Base-by-base conservation (phyloP, 345 rosid species). In the Cochlearia excelsa region DNA sequence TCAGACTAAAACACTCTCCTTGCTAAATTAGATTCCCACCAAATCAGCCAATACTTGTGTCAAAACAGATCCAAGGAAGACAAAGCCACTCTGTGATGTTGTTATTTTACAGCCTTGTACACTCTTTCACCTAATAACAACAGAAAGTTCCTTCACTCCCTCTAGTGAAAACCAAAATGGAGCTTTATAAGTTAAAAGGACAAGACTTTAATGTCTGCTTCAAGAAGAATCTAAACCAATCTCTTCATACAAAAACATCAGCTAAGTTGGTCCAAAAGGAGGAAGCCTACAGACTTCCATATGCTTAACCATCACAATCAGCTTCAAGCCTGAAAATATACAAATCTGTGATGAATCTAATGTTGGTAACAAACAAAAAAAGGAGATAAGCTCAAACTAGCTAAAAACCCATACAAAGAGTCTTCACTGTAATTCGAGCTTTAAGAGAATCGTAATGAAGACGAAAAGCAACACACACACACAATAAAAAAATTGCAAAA, bases 251-350 rank as follows among this genome's bases (percentile, higher is more conserved):
- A 4, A 67, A 27, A 59, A 51, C 23, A 51, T 7, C 4, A 35
- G 30, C 44, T 70, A 71, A 59, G 71, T 65, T 7, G 70, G 75
- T 29, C 56, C 61, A 59, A 65, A 71, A 0, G 57, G 70, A 71
- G 75, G 75, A 64, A 46, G 60, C 75, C 66, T 70, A 52, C n/a
- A 46, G 4, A 41, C 57, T 65, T 59, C 70, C 75, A 71, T 71
- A 70, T 45, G 56, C 56, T 58, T 51, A 50, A n/a, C 43, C 43
- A 57, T 28, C 53, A 51, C 54, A 61, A 51, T 39, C 61, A 45
- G 11, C 51, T 59, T 51, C 56, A 52, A 4, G 54, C 57, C 75
- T 71, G 75, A 7, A 59, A 67, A 41, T 30, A 51, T 27, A 8
- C 8, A 46, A 55, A 57, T 33, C 10, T 16, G 23, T 16, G 23